Evolutionary conservation across 306 rosid genomes (phyloP).

Genomic region (Trifolium subterraneum): DNA sequence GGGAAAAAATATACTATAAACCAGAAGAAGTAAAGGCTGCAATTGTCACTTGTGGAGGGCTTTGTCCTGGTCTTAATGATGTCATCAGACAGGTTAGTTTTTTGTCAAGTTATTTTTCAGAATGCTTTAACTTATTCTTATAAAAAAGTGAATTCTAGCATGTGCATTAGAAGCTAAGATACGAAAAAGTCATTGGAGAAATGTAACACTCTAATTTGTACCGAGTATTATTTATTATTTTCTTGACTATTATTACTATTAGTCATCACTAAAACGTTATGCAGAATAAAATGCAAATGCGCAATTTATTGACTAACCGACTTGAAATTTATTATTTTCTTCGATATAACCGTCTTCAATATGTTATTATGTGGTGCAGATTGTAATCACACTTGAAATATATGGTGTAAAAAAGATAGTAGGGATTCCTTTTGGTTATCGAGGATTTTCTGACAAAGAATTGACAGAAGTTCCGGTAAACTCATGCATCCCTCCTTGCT

Average conservation of each 20-base stretch:
- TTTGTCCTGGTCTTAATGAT: slow-evolving; percentile 99
- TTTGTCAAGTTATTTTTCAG: slow-evolving; percentile 25
- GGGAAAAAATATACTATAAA: slow-evolving; percentile 87
- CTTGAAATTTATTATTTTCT: slow-evolving; percentile 22
- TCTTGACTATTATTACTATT: slow-evolving; percentile 9
- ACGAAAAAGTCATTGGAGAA: background rate
- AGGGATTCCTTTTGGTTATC: slow-evolving; percentile 97
- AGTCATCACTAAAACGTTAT: background rate
- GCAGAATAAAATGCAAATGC: slow-evolving; percentile 7
- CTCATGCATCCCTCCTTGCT: slow-evolving; percentile 37
- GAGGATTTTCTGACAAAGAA: slow-evolving; percentile 87
- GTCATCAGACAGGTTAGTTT: slow-evolving; percentile 93
- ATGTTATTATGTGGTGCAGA: slow-evolving; percentile 60
- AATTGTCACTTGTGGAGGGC: slow-evolving; percentile 97
- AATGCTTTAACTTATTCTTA: slow-evolving; percentile 11
- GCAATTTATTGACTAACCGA: slow-evolving; percentile 18
- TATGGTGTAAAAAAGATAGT: slow-evolving; percentile 91
- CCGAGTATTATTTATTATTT: background rate
- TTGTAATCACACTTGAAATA: slow-evolving; percentile 96
- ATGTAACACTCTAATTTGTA: slow-evolving; percentile 2
- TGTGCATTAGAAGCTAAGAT: slow-evolving; percentile 8
- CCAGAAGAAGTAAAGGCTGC: slow-evolving; percentile 98
- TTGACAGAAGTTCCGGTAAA: slow-evolving; percentile 84
- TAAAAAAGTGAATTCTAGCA: slow-evolving; percentile 14
- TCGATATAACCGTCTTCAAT: background rate